Percentiles rank a stretch among this genome's conserved stretches.
Conservation (phyloP, 2,329 filamentous ascomycete species). For the Annulohypoxylon truncatum region DNA sequence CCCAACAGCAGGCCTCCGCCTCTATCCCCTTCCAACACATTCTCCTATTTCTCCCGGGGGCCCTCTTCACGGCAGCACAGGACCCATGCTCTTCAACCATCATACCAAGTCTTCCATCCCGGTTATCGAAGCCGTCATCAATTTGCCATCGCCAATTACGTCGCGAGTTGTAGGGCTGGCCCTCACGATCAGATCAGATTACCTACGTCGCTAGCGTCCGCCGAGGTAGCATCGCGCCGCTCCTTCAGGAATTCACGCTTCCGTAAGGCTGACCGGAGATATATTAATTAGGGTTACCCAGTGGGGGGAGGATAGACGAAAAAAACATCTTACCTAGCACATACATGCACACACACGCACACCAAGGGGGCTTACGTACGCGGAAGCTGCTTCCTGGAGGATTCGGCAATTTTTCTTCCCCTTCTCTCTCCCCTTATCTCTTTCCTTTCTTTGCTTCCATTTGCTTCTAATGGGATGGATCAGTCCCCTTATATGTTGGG, state of each 20-base stretch:
- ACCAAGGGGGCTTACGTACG: slow-evolving; percentile 17
- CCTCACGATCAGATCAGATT: slow-evolving; percentile 31
- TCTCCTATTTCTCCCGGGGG: not conserved
- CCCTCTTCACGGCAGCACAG: not conserved
- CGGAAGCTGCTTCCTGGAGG: slow-evolving; percentile 21
- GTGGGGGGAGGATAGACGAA: not conserved
- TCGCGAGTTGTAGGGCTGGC: slow-evolving; percentile 18
- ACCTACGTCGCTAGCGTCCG: slow-evolving; percentile 4
- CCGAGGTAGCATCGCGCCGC: slow-evolving; percentile 4
- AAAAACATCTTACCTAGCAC: not conserved
- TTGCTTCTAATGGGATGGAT: not conserved
- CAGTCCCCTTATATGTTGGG: not conserved
- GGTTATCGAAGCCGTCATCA: not conserved
- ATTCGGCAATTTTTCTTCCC: slow-evolving; percentile 12
- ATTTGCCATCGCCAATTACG: slow-evolving; percentile 3
- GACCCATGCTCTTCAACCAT: not conserved
- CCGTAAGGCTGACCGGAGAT: slow-evolving; percentile 35
- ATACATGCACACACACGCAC: not conserved
- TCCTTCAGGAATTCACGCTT: slow-evolving; percentile 27
- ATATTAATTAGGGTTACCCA: slow-evolving; percentile 12
- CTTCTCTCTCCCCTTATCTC: not conserved
- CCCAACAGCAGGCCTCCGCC: slow-evolving; percentile 11
- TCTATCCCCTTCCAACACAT: slow-evolving; percentile 3
- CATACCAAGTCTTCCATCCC: slow-evolving; percentile 1
- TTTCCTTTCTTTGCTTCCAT: not conserved